Evolutionary conservation across 2,329 filamentous ascomycete genomes (phyloP), one percentile per base, ranked within the genome.

Genomic region (Cladosporium colombiae): DNA sequence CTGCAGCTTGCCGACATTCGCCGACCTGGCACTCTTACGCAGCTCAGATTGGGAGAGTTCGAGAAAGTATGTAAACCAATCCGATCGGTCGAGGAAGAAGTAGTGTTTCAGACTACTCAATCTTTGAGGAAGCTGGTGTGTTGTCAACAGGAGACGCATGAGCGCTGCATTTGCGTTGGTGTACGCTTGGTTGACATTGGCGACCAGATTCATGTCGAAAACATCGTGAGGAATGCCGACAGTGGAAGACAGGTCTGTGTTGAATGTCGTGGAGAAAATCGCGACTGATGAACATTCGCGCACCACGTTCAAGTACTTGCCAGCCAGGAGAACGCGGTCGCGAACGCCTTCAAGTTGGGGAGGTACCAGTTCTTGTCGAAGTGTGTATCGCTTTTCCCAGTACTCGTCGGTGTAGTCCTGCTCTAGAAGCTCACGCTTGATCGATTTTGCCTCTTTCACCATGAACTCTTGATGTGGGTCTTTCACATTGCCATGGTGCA

Each of bases 401-500:
- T 99, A 99, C 74, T 99, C 95, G 77, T 99, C 95, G 0, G 94
- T 99, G 74, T 98, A 99, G 77, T 99, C 95, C 75, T 97, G 90
- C 74, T 98, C 93, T 2, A 99, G 82, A 66, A 91, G 86, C 76
- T 98, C 95, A 49, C 95, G 87, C 66, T 90, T 90, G 72, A 99
- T 97, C 74, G 93, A 97, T 78, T 94, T 96, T 73, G 97, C 92
- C 77, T 98, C 95, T 75, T 96, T 96, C 74, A 99, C 89, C 62
- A 99, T 81, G 71, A 99, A 99, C 77, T 99, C 95, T 1, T 89
- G 87, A 76, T 98, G 94, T 0, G 93, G 92, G 76, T 99, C 95
- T 74, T 91, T 92, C 77, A 99, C 98, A 58, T 90, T 92, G 46
- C 95, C 95, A 74, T 96, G 94, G 75, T 99, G 95, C 18, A 99